A percentile compares a stretch with the other conserved stretches of the same genome.
Evolutionary conservation across 768 basidiomycete species (phyloP).

Genomic region (Clitopilus hobsonii): DNA sequence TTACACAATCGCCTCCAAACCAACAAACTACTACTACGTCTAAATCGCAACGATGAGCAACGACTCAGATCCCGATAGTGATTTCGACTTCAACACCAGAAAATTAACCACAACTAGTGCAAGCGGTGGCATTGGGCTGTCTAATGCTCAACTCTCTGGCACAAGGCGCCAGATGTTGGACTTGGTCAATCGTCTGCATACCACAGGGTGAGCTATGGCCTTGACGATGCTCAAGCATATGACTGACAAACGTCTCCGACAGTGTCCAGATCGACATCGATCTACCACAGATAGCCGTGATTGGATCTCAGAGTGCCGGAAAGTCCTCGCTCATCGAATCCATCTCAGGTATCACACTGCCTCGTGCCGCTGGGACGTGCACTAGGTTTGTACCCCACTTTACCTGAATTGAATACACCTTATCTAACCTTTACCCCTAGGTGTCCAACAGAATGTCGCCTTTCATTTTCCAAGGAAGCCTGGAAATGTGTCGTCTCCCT

Average conservation of each 20-base stretch:
- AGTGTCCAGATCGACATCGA: conserved; percentile 71
- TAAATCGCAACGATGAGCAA: neutral
- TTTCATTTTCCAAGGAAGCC: conserved; percentile 29
- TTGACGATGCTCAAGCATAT: neutral
- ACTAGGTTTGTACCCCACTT: conserved; percentile 45
- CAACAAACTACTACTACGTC: neutral
- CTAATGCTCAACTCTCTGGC: conserved; percentile 35
- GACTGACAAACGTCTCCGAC: neutral
- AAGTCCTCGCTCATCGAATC: conserved; percentile 77
- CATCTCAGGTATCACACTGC: conserved; percentile 68
- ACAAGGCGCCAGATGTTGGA: conserved; percentile 51
- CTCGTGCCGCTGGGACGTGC: conserved; percentile 68
- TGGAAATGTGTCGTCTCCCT: conserved; percentile 54
- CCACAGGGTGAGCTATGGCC: conserved; percentile 46
- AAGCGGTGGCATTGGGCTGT: conserved; percentile 40
- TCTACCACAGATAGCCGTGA: conserved; percentile 68
- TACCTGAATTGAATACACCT: neutral
- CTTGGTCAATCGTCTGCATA: conserved; percentile 53
- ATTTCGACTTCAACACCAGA: neutral
- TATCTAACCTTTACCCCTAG: conserved; percentile 21
- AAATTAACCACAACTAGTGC: neutral
- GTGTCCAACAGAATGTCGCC: conserved; percentile 55
- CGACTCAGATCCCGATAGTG: neutral
- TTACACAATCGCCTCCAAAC: neutral
- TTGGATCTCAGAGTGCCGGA: conserved; percentile 72